Conservation (phyloP, 768 basidiomycete genomes). For the Russula emetica region DNA sequence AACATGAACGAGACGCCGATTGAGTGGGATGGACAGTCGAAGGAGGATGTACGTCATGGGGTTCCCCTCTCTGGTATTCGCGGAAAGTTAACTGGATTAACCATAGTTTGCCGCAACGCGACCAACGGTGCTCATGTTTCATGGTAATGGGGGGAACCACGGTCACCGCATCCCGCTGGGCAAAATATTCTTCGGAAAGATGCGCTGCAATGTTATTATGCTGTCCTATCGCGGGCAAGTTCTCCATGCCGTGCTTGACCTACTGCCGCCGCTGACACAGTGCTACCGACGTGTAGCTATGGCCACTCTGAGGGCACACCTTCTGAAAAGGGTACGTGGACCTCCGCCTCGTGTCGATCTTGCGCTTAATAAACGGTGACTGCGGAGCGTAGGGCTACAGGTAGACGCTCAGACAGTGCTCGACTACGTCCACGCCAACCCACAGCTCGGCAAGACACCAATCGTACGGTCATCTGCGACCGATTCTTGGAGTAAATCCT, state of each 20-base stretch:
- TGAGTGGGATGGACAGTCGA: constrained; percentile 38
- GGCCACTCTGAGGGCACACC: constrained; percentile 84
- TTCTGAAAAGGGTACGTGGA: constrained; percentile 66
- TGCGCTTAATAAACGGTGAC: not conserved
- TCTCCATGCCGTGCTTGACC: not conserved
- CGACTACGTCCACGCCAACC: constrained; percentile 65
- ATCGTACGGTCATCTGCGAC: constrained; percentile 45
- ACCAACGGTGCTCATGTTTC: constrained; percentile 91
- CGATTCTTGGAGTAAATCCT: no score
- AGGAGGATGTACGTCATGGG: constrained; percentile 52
- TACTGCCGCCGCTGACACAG: not conserved
- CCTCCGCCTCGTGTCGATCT: not conserved
- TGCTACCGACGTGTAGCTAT: constrained; percentile 51
- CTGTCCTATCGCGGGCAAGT: constrained; percentile 86
- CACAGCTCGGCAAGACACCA: constrained; percentile 57
- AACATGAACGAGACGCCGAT: constrained; percentile 30
- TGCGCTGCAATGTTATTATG: constrained; percentile 94
- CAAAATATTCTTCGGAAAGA: constrained; percentile 69
- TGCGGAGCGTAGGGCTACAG: constrained; percentile 52
- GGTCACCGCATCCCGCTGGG: constrained; percentile 91
- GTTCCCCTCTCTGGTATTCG: not conserved
- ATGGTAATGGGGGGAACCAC: constrained; percentile 83
- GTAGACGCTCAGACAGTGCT: constrained; percentile 83
- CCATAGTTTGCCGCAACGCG: constrained; percentile 46
- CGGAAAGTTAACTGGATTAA: not conserved